Percentiles rank a stretch among this genome's conserved stretches.
Conservation (phyloP, 345 rosid genomes). For the Turnera subulata region DNA sequence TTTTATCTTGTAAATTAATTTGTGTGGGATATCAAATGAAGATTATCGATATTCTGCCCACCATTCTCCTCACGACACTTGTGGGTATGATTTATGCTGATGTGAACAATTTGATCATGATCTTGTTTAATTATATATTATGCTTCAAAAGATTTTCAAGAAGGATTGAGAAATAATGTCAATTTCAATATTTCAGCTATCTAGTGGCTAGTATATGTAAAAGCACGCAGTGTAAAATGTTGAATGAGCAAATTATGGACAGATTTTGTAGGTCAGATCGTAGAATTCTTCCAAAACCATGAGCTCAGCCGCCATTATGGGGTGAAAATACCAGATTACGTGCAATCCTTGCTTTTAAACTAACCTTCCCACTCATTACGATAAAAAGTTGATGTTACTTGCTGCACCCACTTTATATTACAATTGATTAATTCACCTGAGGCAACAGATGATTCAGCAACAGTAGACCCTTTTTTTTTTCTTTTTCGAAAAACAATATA, state of each 20-base stretch:
- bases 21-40: neutral
- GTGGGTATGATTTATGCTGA: too few species aligned
- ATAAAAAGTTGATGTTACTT: conserved; percentile 13
- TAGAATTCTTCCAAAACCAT: conserved; percentile 28
- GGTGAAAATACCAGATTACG: conserved; percentile 22
- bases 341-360: conserved; percentile 40
- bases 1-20: too few species aligned
- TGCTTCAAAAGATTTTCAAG: too few species aligned
- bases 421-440: neutral
- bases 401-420: neutral
- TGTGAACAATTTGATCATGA: too few species aligned
- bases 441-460: conserved; percentile 24
- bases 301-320: conserved; percentile 40
- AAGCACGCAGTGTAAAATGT: too few species aligned
- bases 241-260: too few species aligned
- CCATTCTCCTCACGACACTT: conserved; percentile 4
- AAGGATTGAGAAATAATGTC: too few species aligned
- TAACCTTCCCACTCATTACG: conserved; percentile 32
- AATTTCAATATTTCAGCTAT: too few species aligned
- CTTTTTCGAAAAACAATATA: too few species aligned
- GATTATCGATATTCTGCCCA: conserved; percentile 3
- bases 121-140: too few species aligned
- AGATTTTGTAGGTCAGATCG: neutral
- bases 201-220: too few species aligned
- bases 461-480: conserved; percentile 15